phyloP scores from a whole-genome alignment of 768 basidiomycete genomes.

The Boletus rubescentipes region DNA sequence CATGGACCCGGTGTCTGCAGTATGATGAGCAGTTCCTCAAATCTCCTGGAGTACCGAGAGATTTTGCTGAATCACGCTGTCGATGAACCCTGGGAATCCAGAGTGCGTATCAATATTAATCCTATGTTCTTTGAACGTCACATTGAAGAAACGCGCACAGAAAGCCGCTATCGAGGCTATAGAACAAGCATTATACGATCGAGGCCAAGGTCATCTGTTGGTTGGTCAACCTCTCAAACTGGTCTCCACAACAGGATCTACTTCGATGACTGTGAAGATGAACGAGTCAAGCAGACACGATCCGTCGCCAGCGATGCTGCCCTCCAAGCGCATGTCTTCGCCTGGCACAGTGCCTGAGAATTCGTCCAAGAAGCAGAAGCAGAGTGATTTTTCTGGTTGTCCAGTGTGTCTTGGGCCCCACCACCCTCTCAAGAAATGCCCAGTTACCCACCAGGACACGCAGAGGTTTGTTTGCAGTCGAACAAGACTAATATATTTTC shows the following conservation, averaged over 20 bases:
- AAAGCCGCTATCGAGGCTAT: constrained; percentile 66
- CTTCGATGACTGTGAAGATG: constrained; percentile 16
- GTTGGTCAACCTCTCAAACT: constrained; percentile 64
- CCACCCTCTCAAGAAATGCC: constrained; percentile 56
- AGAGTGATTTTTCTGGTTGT: constrained; percentile 34
- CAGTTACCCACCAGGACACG: constrained; percentile 50
- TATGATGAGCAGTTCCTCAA: constrained; percentile 65
- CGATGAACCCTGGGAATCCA: constrained; percentile 63
- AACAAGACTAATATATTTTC: not conserved
- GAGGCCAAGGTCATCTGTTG: constrained; percentile 57
- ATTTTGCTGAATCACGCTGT: constrained; percentile 63
- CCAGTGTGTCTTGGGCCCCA: constrained; percentile 46
- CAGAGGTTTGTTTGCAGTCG: constrained; percentile 43
- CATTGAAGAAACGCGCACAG: constrained; percentile 35
- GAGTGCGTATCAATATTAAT: constrained; percentile 50
- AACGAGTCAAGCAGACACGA: not conserved
- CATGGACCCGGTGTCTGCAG: constrained; percentile 54
- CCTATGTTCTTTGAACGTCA: not conserved
- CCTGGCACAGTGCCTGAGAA: constrained; percentile 27
- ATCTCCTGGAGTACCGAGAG: constrained; percentile 67
- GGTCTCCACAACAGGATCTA: constrained; percentile 35
- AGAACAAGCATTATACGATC: constrained; percentile 57
- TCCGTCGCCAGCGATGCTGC: constrained; percentile 8
- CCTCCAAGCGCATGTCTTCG: constrained; percentile 39
- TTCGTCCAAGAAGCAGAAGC: constrained; percentile 40